Evolutionary conservation across 805 yeast genomes (phyloP), one percentile per base, ranked within the genome.

Genomic region (Ogataea polymorpha): DNA sequence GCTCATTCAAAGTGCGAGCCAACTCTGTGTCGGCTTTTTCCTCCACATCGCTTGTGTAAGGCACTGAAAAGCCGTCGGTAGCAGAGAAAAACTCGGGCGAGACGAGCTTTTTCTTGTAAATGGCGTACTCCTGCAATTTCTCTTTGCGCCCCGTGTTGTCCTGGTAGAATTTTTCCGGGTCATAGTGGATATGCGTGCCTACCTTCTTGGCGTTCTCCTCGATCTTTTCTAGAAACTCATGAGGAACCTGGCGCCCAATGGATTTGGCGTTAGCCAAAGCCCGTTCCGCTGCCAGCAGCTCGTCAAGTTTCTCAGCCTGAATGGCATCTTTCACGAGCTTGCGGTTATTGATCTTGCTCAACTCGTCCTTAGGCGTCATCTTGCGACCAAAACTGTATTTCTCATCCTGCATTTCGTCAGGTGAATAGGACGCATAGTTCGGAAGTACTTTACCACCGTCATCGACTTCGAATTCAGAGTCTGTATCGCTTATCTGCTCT

Each of bases 11-110:
- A 44, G 66, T 59, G 15, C 69, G 71, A 0, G 87, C 86, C 48
- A 78, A 66, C 53, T 76, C 78, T 17, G 76, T 70, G 56, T 82
- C 88, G 37, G 73, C 66, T 49, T 74, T 75, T 55, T 81, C 85
- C 58, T 81, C 88, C 16, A 70, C 70, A 26, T 81, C 86, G 8
- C 81, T 72, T 2, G 88, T 81, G 56, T 82, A 82, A 1, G 87
- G 87, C n/a, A 79, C 58, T 10, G 54, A 43, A 40, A 65, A 62
- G 5, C 54, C 59, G 16, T 56, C 63, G 17, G 36, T 45, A 39
- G 30, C 36, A 17, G 55, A 59, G 20, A 57, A 57, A 23, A 70
- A 72, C 28, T 78, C 72, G 24, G 82, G 80, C 37, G 80, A 76
- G 30, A 82, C 78, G 35, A 82, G 68, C 51, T 79, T 77, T 46